Conservation (phyloP, 2,329 filamentous ascomycete genomes). For the Phialophora expanda region DNA sequence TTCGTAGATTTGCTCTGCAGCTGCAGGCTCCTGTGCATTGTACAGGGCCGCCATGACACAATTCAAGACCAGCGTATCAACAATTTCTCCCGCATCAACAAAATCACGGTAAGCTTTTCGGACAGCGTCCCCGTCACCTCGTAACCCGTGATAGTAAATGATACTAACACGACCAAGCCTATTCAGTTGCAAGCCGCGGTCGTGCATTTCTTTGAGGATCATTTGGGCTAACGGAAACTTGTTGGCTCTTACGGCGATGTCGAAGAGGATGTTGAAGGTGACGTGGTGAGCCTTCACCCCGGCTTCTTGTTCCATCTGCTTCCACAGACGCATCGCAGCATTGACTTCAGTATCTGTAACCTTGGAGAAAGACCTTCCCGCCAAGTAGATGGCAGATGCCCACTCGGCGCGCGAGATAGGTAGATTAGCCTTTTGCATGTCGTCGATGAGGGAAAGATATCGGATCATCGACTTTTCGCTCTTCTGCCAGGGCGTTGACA, state of each 20-base stretch:
- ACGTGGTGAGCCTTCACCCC: slow-evolving; percentile 70
- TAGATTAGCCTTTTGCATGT: slow-evolving; percentile 76
- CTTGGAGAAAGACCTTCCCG: slow-evolving; percentile 68
- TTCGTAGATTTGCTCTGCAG: slow-evolving; percentile 80
- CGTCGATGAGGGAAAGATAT: slow-evolving; percentile 82
- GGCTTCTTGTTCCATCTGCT: slow-evolving; percentile 80
- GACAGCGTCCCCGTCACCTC: slow-evolving; percentile 73
- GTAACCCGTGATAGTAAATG: slow-evolving; percentile 82
- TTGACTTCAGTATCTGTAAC: slow-evolving; percentile 66
- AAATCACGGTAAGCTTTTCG: slow-evolving; percentile 79
- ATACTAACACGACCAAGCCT: slow-evolving; percentile 81
- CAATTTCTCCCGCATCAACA: slow-evolving; percentile 81
- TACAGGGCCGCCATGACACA: slow-evolving; percentile 81
- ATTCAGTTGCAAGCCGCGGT: slow-evolving; percentile 70
- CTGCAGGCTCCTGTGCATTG: slow-evolving; percentile 72
- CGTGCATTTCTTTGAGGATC: slow-evolving; percentile 79
- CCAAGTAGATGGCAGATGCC: slow-evolving; percentile 82
- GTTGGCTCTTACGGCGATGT: slow-evolving; percentile 81
- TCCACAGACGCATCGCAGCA: slow-evolving; percentile 78
- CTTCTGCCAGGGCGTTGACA: slow-evolving; percentile 66
- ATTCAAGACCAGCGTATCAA: slow-evolving; percentile 87
- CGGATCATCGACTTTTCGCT: slow-evolving; percentile 71
- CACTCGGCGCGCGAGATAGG: slow-evolving; percentile 72
- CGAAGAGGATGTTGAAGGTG: slow-evolving; percentile 94
- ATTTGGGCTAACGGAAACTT: slow-evolving; percentile 85